Evolutionary conservation across 768 basidiomycete genomes (phyloP), one percentile per base, ranked within the genome.

Genomic region (Vararia minispora): DNA sequence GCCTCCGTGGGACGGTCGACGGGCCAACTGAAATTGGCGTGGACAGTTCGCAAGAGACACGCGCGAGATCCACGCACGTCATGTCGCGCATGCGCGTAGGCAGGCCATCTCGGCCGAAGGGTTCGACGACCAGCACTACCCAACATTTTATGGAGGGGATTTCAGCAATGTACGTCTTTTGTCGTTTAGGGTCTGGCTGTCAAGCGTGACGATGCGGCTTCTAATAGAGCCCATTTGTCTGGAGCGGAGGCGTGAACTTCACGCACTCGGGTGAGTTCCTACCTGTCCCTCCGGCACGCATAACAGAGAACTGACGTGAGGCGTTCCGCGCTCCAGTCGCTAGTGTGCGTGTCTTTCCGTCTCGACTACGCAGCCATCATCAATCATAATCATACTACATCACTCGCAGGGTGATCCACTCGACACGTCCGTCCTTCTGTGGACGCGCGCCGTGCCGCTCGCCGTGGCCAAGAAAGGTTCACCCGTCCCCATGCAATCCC

Each of bases 391-490:
- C 16, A 11, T 5, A 10, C 29, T 24, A 9, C 28, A 26, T 12
- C 25, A 21, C 28, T n/a, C 29, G 11, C 49, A 73, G 66, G 73
- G 72, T 6, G 72, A 76, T 47, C 73, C 74, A 4, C 62, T 69
- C 33, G 68, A 69, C 42, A 62, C 60, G 14, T 73, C 71, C 17
- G 62, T 74, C 25, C 59, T 74, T 26, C 60, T 74, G 13, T 77
- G 75, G 74, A 77, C 74, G 3, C 69, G 71, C 17, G 70, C 74
- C 2, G 57, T 60, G 14, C 64, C 69, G 9, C 30, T 49, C 11
- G 37, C 43, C 3, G 45, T 56, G 16, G 57, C 58, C 14, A 43
- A 51, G 23, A 44, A 41, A 17, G 53, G 57, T 17, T 34, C 52
- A 11, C 29, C 52, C 27, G 47, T 54, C 33, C 69, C 67, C 0